These are phyloP conservation scores for Pseudogymnoascus sp. DNA, from an alignment of 2,329 filamentous ascomycete species.

Conservation along the genomic window DNA sequence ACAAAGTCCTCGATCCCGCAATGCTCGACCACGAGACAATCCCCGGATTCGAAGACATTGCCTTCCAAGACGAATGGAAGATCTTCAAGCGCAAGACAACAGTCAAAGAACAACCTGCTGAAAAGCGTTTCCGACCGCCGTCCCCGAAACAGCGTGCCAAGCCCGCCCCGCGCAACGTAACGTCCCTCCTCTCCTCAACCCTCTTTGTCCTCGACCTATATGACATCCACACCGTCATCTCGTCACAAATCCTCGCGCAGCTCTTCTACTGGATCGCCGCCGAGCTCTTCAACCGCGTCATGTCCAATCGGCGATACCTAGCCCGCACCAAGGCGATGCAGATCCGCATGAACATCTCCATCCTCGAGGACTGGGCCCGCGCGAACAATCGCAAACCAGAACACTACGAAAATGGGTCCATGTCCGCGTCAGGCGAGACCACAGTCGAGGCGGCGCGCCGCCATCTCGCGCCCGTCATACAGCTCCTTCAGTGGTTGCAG, in stretches of 20 bases:
- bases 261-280: slow-evolving; percentile 93
- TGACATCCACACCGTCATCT: slow-evolving; percentile 96
- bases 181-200: slow-evolving; percentile 88
- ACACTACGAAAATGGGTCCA: slow-evolving; percentile 89
- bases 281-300: slow-evolving; percentile 95
- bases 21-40: slow-evolving; percentile 99
- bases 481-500: slow-evolving; percentile 93
- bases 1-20: slow-evolving; percentile 86
- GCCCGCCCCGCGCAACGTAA: slow-evolving; percentile 88
- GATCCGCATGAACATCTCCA: slow-evolving; percentile 97
- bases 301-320: slow-evolving; percentile 91
- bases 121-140: slow-evolving; percentile 85
- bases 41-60: slow-evolving; percentile 90
- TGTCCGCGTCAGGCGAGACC: slow-evolving; percentile 74
- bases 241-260: slow-evolving; percentile 82
- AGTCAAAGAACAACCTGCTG: slow-evolving; percentile 79
- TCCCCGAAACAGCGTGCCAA: slow-evolving; percentile 91
- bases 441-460: slow-evolving; percentile 77
- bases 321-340: slow-evolving; percentile 98
- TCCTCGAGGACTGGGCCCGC: slow-evolving; percentile 91
- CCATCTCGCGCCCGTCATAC: slow-evolving; percentile 84
- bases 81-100: slow-evolving; percentile 88
- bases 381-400: slow-evolving; percentile 90
- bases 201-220: slow-evolving; percentile 98
- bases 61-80: slow-evolving; percentile 98